These are phyloP conservation scores for Paramecium sonneborni DNA, from an alignment of 73 alveolate genomes.

Conservation along the genomic window DNA sequence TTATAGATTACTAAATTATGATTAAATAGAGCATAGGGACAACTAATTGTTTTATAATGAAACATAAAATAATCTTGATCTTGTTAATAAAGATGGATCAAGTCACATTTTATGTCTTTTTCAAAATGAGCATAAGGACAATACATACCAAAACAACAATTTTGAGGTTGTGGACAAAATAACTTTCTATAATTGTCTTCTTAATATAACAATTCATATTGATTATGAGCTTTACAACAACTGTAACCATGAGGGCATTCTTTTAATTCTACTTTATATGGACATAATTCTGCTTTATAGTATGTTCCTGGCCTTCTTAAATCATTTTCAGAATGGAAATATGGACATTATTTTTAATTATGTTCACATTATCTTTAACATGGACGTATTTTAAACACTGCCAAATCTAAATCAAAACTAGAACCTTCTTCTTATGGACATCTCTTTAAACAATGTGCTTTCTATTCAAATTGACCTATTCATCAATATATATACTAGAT, in stretches of 20 bases:
- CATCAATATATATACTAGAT: background rate
- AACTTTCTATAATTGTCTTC: conserved; percentile 78
- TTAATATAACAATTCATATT: conserved; percentile 84
- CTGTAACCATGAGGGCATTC: conserved; percentile 77
- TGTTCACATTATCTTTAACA: conserved; percentile 72
- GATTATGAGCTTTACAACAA: conserved; percentile 81
- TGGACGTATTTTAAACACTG: conserved; percentile 71
- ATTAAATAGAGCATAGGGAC: conserved; percentile 87
- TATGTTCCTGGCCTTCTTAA: conserved; percentile 66
- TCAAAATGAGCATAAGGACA: conserved; percentile 90
- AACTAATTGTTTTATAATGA: conserved; percentile 92
- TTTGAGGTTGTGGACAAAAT: conserved; percentile 78
- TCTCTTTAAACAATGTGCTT: background rate
- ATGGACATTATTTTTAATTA: conserved; percentile 81
- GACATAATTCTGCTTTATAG: conserved; percentile 76
- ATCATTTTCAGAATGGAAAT: conserved; percentile 76
- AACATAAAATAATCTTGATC: conserved; percentile 82
- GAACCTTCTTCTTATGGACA: background rate
- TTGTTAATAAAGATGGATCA: conserved; percentile 73
- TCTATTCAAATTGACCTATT: background rate
- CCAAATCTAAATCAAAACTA: conserved; percentile 64
- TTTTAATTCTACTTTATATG: conserved; percentile 66
- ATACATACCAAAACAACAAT: conserved; percentile 81
- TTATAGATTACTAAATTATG: conserved; percentile 80
- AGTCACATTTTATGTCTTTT: conserved; percentile 76